Evolutionary conservation across 176 grass and related monocot genomes (phyloP).

Genomic region (Paspalum notatum): DNA sequence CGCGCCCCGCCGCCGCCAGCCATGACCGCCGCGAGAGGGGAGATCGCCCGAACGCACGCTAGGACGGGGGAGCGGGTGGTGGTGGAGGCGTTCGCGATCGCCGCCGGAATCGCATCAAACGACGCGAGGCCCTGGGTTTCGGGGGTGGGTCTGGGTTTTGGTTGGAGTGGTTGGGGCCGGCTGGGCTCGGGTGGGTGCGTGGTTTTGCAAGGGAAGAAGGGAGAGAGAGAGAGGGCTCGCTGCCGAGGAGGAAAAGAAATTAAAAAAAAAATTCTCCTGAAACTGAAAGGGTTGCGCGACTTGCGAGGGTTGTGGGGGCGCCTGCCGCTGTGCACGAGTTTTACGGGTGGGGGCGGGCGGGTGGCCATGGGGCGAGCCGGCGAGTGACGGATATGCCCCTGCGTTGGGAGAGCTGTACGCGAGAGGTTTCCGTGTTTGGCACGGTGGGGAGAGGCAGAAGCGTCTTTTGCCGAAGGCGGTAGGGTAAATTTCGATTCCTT

Average conservation of each 20-base stretch:
- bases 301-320: constrained; percentile 9
- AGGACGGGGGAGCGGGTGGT: constrained; percentile 41
- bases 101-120: constrained; percentile 74
- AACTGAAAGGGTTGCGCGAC: constrained; percentile 30
- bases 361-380: not conserved
- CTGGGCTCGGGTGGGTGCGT: constrained; percentile 29
- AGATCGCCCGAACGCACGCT: constrained; percentile 47
- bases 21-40: constrained; percentile 37
- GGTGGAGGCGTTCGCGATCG: constrained; percentile 47
- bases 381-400: constrained; percentile 29
- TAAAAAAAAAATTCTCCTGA: not conserved
- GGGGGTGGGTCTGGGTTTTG: constrained; percentile 52
- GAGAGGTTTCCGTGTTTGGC: not conserved
- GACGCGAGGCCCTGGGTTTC: constrained; percentile 36
- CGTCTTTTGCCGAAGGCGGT: not conserved
- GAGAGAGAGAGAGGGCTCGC: too few species aligned
- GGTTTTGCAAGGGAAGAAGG: constrained; percentile 21
- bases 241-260: not conserved
- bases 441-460: not conserved
- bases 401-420: not conserved
- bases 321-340: constrained; percentile 48
- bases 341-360: constrained; percentile 18
- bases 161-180: constrained; percentile 36
- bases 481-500: not conserved
- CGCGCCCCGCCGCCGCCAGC: constrained; percentile 44